A percentile compares a stretch with the other conserved stretches of the same genome.
phyloP scores from a whole-genome alignment of 306 rosid species.

The Begonia peltatifolia region DNA sequence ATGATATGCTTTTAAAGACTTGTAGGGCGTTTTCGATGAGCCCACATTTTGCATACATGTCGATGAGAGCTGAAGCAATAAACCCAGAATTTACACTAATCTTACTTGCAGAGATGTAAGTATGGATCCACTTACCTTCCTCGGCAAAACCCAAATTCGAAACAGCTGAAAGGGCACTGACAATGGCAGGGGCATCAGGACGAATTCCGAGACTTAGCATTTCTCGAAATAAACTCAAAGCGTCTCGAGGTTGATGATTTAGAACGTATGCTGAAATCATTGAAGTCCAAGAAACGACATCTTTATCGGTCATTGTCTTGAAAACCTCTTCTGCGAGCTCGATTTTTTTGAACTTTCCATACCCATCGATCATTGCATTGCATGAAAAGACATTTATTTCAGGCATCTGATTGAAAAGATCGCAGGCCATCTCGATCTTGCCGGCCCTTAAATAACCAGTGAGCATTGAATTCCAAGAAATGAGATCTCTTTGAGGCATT shows the following conservation, averaged over 20 bases:
- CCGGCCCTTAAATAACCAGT: slow-evolving; percentile 26
- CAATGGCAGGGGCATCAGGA: slow-evolving; percentile 36
- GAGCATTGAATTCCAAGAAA: slow-evolving; percentile 41
- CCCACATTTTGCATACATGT: slow-evolving; percentile 55
- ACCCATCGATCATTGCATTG: slow-evolving; percentile 52
- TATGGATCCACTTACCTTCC: slow-evolving; percentile 44
- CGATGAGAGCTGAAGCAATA: slow-evolving; percentile 30
- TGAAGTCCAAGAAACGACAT: slow-evolving; percentile 33
- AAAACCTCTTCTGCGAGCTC: slow-evolving; percentile 34
- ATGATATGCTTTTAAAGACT: slow-evolving; percentile 25
- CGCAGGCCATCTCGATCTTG: slow-evolving; percentile 21
- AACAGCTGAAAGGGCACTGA: slow-evolving; percentile 42
- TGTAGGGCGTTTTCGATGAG: slow-evolving; percentile 29
- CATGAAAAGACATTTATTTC: slow-evolving; percentile 23
- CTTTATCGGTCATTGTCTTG: slow-evolving; percentile 17
- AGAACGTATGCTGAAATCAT: slow-evolving; percentile 32
- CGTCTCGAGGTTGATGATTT: slow-evolving; percentile 16
- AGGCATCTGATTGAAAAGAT: slow-evolving; percentile 23
- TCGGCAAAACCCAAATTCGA: slow-evolving; percentile 41
- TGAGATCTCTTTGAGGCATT: slow-evolving; percentile 31
- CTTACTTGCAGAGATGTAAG: slow-evolving; percentile 17
- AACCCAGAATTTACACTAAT: slow-evolving; percentile 15
- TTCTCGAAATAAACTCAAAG: slow-evolving; percentile 32
- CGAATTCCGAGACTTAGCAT: slow-evolving; percentile 25
- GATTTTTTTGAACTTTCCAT: slow-evolving; percentile 26